Conservation (phyloP, 2,329 filamentous ascomycete species). For the Pseudogymnoascus sp. region DNA sequence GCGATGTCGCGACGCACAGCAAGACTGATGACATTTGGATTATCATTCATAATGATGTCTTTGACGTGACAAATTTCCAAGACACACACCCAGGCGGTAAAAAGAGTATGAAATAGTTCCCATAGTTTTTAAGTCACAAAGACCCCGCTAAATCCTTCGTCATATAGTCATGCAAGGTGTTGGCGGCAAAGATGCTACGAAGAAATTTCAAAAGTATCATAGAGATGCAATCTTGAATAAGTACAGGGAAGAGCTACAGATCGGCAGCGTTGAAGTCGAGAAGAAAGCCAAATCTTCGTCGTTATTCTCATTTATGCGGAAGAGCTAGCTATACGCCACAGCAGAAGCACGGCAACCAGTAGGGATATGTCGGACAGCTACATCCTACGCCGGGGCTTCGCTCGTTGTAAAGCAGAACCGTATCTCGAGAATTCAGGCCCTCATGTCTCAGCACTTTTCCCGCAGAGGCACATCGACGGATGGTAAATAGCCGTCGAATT, state of each 20-base stretch:
- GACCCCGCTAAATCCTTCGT: background rate
- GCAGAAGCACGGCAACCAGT: background rate
- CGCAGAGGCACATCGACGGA: background rate
- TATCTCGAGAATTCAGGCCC: background rate
- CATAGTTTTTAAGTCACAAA: constrained; percentile 25
- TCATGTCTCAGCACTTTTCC: background rate
- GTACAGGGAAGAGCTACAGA: constrained; percentile 49
- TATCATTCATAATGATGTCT: constrained; percentile 89
- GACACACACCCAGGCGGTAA: constrained; percentile 67
- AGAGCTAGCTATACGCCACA: background rate
- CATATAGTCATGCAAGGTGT: constrained; percentile 13
- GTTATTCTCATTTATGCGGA: constrained; percentile 2
- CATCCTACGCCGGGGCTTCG: background rate
- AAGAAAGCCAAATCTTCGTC: background rate
- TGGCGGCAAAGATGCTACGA: constrained; percentile 20
- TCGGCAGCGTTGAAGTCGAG: constrained; percentile 32
- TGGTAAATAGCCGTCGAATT: background rate
- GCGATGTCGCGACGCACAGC: constrained; percentile 87
- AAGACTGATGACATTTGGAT: constrained; percentile 82
- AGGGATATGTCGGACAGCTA: background rate
- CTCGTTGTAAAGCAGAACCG: background rate
- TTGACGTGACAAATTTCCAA: constrained; percentile 84
- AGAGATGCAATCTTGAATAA: constrained; percentile 33
- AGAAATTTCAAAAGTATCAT: constrained; percentile 21
- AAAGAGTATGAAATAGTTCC: constrained; percentile 14